Conservation (phyloP, 2,329 filamentous ascomycete genomes). For the Penicillium brasilianum region DNA sequence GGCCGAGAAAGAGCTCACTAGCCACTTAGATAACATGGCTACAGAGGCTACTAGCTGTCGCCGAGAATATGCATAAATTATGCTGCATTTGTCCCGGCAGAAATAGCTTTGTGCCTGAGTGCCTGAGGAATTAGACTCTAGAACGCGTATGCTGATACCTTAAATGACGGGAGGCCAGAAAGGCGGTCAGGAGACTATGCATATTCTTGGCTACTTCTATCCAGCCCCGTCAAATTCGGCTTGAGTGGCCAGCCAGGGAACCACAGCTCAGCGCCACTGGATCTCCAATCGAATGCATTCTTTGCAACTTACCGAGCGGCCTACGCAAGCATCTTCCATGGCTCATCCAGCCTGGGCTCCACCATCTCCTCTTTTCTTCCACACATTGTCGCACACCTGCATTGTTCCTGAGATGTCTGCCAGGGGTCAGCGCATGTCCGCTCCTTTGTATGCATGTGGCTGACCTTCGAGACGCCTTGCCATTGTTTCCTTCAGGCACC, state of each 20-base stretch:
- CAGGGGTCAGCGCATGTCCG: constrained; percentile 18
- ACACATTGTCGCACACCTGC: constrained; percentile 1
- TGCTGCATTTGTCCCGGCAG: not conserved
- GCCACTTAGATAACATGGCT: not conserved
- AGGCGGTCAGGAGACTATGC: not conserved
- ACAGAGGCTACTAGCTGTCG: not conserved
- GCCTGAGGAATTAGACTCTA: not conserved
- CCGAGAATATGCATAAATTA: not conserved
- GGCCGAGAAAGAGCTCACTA: not conserved
- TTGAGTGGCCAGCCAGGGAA: not conserved
- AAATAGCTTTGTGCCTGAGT: not conserved
- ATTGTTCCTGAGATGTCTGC: constrained; percentile 4
- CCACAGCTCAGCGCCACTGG: not conserved
- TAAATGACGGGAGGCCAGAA: not conserved
- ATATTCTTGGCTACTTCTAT: not conserved
- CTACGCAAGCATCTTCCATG: constrained; percentile 2
- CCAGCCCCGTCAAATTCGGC: not conserved
- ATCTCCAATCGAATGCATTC: constrained; percentile 5
- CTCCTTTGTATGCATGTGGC: not conserved
- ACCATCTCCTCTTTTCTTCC: not conserved
- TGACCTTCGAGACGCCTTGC: not conserved
- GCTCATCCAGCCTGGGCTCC: not conserved
- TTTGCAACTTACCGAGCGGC: not conserved
- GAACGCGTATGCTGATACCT: too few species aligned
- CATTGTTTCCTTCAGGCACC: not conserved